Conservation (phyloP, 306 rosid species). For the Quercus gilva region DNA sequence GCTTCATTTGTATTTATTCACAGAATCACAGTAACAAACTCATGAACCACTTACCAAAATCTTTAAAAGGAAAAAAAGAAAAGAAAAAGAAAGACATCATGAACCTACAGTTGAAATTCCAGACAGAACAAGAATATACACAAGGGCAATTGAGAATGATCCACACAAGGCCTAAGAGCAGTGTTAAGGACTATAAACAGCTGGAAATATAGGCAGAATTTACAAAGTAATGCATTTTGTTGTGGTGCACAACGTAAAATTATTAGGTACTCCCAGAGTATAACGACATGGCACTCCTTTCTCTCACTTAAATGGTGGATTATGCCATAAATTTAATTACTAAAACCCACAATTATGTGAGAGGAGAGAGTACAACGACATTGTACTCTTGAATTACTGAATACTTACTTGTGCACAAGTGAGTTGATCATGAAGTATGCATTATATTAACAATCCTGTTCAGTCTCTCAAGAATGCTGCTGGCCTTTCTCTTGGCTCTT, state of each 20-base stretch:
- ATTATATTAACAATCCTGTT: conserved; percentile 72
- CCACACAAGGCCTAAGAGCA: conserved; percentile 23
- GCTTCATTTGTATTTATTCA: conserved; percentile 41
- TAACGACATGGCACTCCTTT: no score
- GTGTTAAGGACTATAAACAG: conserved; percentile 20
- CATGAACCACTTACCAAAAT: conserved; percentile 18
- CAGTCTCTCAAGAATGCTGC: conserved; percentile 84
- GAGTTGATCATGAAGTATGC: conserved; percentile 62
- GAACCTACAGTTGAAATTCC: conserved; percentile 33
- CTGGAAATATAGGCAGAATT: conserved; percentile 47
- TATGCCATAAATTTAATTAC: no score
- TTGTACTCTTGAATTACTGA: no score
- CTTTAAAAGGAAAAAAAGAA: no score
- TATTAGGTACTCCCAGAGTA: no score
- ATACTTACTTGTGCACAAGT: neutral
- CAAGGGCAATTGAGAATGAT: conserved; percentile 31
- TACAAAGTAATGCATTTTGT: conserved; percentile 39
- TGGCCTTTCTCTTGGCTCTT: conserved; percentile 89
- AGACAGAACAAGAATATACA: conserved; percentile 44
- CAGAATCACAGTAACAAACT: conserved; percentile 23
- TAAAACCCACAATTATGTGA: no score
- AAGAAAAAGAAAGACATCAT: neutral
- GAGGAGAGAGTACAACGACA: no score
- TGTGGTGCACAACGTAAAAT: neutral
- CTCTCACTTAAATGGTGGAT: no score